Evolutionary conservation across 495 filamentous ascomycete genomes (phyloP), one percentile per base, ranked within the genome.

Genomic region (Neurospora pannonica): DNA sequence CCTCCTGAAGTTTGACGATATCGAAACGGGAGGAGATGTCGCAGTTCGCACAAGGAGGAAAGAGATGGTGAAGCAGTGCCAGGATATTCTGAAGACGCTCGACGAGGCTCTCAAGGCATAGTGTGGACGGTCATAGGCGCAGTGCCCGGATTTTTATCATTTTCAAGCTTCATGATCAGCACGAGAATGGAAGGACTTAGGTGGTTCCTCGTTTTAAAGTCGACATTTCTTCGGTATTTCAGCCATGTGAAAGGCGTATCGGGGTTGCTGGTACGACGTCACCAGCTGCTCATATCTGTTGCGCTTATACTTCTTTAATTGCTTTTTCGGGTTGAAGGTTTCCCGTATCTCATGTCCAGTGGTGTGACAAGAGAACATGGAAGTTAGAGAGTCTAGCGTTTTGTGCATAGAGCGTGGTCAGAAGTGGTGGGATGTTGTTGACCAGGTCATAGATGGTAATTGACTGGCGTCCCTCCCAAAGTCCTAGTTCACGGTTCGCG

Each of bases 1-100:
- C 8, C 75, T 97, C 73, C 77, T 99, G 77, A 97, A 97, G 83
- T 85, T 95, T 36, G 95, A 98, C 84, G 91, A 86, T 17, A 90
- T 97, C 36, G 93, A 95, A 72, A 91, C 89, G 4, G 88, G 91
- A 24, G 90, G 88, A 7, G 87, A 95, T 76, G 85, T 82, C 24
- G 88, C 88, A 10, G 88, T 89, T 43, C 87, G 95, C 62, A 85
- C 83, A 62, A 88, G 86, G 77, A 87, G 95, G 77, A 92, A 91
- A 80, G 92, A 91, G 8, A 83, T 97, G 36, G 92, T 98, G 60
- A 89, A 84, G 74, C 89, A 94, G 78, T 90, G 91, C 6, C 94
- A 97, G 80, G 86, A 80, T 19, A 79, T 88, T 13, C 80, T 97
- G 71, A 89, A 86, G 77, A 83, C 82, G 36, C 77, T 97, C 60